A percentile compares a stretch with the other conserved stretches of the same genome.
phyloP scores from a whole-genome alignment of 305 asterid genomes.

The Galium porrigens region DNA sequence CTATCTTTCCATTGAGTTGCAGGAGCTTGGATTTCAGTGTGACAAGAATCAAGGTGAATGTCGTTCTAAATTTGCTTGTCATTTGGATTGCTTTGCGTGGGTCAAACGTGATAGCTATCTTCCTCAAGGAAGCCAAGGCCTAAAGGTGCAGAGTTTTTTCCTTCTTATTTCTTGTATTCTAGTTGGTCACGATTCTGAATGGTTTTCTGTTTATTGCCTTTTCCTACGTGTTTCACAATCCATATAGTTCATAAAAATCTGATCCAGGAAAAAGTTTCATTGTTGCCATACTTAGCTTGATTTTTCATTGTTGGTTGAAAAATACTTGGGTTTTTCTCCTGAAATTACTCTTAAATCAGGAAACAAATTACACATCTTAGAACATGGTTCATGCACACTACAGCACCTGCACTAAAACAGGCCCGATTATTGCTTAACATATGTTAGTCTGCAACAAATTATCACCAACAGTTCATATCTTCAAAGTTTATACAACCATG shows the following conservation, averaged over 20 bases:
- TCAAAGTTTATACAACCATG: neutral
- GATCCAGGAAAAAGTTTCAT: neutral
- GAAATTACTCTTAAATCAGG: neutral
- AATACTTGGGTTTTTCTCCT: neutral
- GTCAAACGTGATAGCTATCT: slow-evolving; percentile 99
- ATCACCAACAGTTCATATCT: neutral
- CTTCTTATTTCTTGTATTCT: neutral
- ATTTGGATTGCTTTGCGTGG: slow-evolving; percentile 98
- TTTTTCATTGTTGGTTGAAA: neutral
- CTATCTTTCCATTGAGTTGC: slow-evolving; percentile 21
- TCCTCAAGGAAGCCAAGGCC: slow-evolving; percentile 97
- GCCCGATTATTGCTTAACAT: neutral
- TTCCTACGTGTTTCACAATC: neutral
- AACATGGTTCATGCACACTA: neutral
- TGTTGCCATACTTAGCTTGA: neutral
- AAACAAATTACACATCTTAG: neutral
- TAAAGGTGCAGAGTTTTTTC: slow-evolving; percentile 47
- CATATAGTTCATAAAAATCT: neutral
- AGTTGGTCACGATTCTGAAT: neutral
- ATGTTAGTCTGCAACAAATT: neutral
- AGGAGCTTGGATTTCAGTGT: slow-evolving; percentile 94
- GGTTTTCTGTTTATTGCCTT: neutral
- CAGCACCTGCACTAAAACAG: neutral
- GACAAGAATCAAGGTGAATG: slow-evolving; percentile 92
- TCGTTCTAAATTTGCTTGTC: slow-evolving; percentile 94